Conservation (phyloP, 2,329 filamentous ascomycete species). For the Colletotrichum ledebouriae region DNA sequence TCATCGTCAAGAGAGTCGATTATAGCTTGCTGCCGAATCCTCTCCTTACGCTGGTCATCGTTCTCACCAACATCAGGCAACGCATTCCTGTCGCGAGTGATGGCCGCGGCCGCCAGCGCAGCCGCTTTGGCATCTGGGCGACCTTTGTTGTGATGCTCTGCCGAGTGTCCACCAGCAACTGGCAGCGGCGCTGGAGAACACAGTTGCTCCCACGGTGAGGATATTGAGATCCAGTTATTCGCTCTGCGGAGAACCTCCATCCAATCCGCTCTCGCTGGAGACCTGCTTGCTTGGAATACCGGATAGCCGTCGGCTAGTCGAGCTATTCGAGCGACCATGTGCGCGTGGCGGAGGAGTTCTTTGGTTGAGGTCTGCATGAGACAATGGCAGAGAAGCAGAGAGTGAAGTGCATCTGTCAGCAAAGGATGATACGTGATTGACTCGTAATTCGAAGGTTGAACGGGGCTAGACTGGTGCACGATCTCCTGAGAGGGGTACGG, state of each 20-base stretch:
- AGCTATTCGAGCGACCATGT: conserved; percentile 83
- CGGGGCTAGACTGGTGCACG: conserved; percentile 49
- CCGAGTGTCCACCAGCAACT: conserved; percentile 43
- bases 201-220: conserved; percentile 76
- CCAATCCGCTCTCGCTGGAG: conserved; percentile 83
- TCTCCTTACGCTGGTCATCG: conserved; percentile 69
- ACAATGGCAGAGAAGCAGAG: conserved; percentile 82
- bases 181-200: conserved; percentile 73
- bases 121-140: conserved; percentile 48
- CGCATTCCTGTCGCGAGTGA: conserved; percentile 46
- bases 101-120: conserved; percentile 53
- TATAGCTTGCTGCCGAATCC: conserved; percentile 74
- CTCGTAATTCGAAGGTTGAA: conserved; percentile 61
- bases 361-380: conserved; percentile 83
- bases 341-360: conserved; percentile 82
- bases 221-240: conserved; percentile 78
- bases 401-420: conserved; percentile 82
- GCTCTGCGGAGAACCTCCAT: conserved; percentile 78
- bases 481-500: conserved; percentile 69
- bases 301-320: conserved; percentile 84
- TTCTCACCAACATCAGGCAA: conserved; percentile 53
- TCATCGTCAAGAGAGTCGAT: conserved; percentile 77
- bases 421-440: conserved; percentile 85
- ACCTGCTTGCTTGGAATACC: conserved; percentile 80
- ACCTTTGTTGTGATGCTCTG: conserved; percentile 43